phyloP scores from a whole-genome alignment of 208 protist species.

The Novymonas esmeraldas region DNA sequence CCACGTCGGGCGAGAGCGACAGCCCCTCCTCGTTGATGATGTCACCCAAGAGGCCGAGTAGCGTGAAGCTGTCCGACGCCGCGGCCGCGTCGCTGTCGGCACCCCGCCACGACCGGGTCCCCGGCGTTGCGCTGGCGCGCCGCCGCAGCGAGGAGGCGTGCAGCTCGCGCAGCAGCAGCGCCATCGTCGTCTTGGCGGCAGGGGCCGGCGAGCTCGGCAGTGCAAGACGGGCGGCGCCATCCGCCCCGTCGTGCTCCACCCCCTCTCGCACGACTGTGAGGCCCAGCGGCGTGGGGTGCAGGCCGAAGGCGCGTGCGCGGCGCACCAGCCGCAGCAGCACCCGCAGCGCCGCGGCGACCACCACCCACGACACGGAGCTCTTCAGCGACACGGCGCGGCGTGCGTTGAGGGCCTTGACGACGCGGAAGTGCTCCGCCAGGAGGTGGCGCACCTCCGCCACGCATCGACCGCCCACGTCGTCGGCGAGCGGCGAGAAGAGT shows the following conservation, averaged over 20 bases:
- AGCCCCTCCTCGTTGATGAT: slow-evolving; percentile 76
- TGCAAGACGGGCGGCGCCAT: slow-evolving; percentile 2
- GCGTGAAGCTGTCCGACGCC: slow-evolving; percentile 24
- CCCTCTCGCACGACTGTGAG: slow-evolving; percentile 26
- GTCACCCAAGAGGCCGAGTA: slow-evolving; percentile 69
- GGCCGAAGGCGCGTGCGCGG: slow-evolving; percentile 62
- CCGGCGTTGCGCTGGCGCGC: slow-evolving; percentile 9
- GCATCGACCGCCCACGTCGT: slow-evolving; percentile 78
- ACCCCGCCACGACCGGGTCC: no score
- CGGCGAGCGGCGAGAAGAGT: slow-evolving; percentile 78
- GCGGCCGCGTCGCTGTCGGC: neutral
- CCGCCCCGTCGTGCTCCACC: neutral
- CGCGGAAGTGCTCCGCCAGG: slow-evolving; percentile 72
- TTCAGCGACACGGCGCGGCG: slow-evolving; percentile 66
- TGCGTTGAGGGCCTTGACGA: slow-evolving; percentile 67
- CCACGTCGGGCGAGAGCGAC: slow-evolving; percentile 53
- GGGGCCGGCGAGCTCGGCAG: neutral
- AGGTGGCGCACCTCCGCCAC: slow-evolving; percentile 64
- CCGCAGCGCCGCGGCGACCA: slow-evolving; percentile 58
- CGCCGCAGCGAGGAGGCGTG: slow-evolving; percentile 26
- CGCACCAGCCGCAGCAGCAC: slow-evolving; percentile 77
- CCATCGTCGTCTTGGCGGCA: slow-evolving; percentile 26
- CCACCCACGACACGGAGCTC: slow-evolving; percentile 46
- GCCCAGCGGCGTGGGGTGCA: slow-evolving; percentile 65
- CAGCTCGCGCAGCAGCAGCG: slow-evolving; percentile 32